Percentiles rank a stretch among this genome's conserved stretches.
Conservation (phyloP, 495 filamentous ascomycete genomes). For the Penicillium samsonianum region DNA sequence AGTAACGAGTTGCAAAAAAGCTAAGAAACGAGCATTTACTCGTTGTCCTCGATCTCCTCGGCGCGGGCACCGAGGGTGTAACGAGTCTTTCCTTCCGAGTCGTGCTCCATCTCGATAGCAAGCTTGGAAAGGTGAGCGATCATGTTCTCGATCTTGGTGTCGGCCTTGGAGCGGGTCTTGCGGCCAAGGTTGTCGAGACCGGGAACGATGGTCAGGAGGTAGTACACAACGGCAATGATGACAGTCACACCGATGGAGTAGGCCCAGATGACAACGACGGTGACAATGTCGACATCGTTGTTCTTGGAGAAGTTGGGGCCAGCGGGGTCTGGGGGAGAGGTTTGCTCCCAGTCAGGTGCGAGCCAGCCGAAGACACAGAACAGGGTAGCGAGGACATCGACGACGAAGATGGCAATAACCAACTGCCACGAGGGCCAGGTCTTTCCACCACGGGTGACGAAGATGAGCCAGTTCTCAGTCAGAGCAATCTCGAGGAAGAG, state of each 20-base stretch:
- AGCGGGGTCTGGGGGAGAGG: slow-evolving; percentile 47
- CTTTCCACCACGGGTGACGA: slow-evolving; percentile 71
- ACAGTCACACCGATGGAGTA: slow-evolving; percentile 78
- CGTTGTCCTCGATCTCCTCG: slow-evolving; percentile 69
- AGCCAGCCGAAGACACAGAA: slow-evolving; percentile 77
- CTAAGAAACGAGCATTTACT: slow-evolving; percentile 44
- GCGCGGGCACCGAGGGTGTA: slow-evolving; percentile 63
- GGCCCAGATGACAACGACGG: slow-evolving; percentile 74
- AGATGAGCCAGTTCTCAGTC: slow-evolving; percentile 80
- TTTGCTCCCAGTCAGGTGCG: slow-evolving; percentile 45
- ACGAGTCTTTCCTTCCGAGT: slow-evolving; percentile 55
- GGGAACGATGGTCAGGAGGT: slow-evolving; percentile 65
- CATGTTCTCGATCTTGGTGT: slow-evolving; percentile 82
- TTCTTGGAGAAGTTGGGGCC: slow-evolving; percentile 50
- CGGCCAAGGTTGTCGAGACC: slow-evolving; percentile 76
- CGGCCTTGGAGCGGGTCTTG: slow-evolving; percentile 70
- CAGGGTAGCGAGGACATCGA: slow-evolving; percentile 68
- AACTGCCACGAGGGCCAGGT: slow-evolving; percentile 75
- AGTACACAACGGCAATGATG: slow-evolving; percentile 78
- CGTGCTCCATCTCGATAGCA: slow-evolving; percentile 68
- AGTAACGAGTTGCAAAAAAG: slow-evolving; percentile 34
- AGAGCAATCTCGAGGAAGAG: slow-evolving; percentile 74
- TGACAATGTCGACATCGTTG: slow-evolving; percentile 71
- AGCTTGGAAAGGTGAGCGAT: slow-evolving; percentile 74
- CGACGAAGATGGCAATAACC: slow-evolving; percentile 68